Base-by-base conservation (phyloP, 352 stramenopile genomes). In the Pythium insidiosum region DNA sequence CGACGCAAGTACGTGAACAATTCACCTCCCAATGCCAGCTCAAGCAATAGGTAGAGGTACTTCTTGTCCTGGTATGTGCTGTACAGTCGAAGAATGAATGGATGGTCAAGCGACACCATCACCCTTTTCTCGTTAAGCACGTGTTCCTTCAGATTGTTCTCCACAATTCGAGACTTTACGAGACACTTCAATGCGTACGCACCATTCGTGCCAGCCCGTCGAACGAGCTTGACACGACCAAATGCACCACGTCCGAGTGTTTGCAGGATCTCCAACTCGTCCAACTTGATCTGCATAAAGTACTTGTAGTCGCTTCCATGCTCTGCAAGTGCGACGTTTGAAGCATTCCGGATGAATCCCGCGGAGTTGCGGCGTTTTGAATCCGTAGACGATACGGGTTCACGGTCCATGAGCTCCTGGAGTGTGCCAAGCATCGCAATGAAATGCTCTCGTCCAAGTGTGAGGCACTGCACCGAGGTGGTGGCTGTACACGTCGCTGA, bases 121-220 rank as follows among this genome's bases (percentile, higher is more conserved):
- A 96, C 79, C 22, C 66, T 64, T 41, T 96, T 93, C 47, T 97
- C 89, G 45, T 95, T 96, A 47, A 95, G 61, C 23, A 97, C 77
- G 56, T 97, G 89, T 49, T 95, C 84, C 19, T 95, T 84, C 38
- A 94, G 57, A 39, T 95, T 93, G 58, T 96, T 92, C 43, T 88
- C 68, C 25, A 97, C 81, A 26, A 97, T 94, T 21, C 88, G 67
- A 5, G 74, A 79, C 51, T 97, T 97, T 37, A 96, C 85, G 5
- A 96, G 67, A 47, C 89, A 96, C 51, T 97, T 97, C 20, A 97
- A 58, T n/a, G 88, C 88, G 39, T 89, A 96, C 12, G 83, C 76
- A 30, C 66, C 68, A 18, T 80, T 72, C 3, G 81, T 75, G 11
- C 49, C 58, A 10, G 63, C 58, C 38, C 92, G 79, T 6, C 82